Evolutionary conservation across 2,329 filamentous ascomycete species (phyloP), one percentile per base, ranked within the genome.

Genomic region (Pseudogymnoascus sp.): DNA sequence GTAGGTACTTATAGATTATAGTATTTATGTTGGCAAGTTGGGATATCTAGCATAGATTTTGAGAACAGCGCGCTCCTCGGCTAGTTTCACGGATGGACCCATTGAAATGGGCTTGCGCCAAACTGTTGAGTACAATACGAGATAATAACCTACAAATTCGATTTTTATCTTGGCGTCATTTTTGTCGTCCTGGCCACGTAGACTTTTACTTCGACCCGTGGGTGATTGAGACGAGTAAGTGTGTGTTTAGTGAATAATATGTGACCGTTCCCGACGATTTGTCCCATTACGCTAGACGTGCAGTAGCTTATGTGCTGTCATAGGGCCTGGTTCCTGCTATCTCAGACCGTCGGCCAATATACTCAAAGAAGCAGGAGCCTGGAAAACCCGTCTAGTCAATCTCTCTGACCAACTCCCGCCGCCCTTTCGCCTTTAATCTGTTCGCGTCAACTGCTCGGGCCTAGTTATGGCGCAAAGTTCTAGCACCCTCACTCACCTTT

Each of bases 1-100:
- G 86, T 67, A 81, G 85, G 60, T 86, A 86, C 65, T 61, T 73
- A 17, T 73, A 63, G 71, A 60, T 41, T n/a, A 33, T 33, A 42
- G 17, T 41, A 17, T 27, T 33, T 48, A 3, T 51, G 25, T 31
- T 31, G 31, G 41, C 21, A 21, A 21, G 21, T 21, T 21, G 21
- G 42, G 44, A 51, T 51, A 31, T 51, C 0, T 51, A 29, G 13
- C 25, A 51, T 51, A 13, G 5, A 15, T 10, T 51, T 51, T 31
- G 44, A 4, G 13, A 31, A 25, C 27, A 51, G 13, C 13, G 8
- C 6, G 21, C 6, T 48, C 13, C n/a, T 8, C 13, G 21, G 42
- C 29, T 29, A 17, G 31, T 10, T 51, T 31, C 29, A 44, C 27
- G n/a, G 15, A 31, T 51, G 44, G 5, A 17, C 27, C 27, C n/a